A percentile compares a stretch with the other conserved stretches of the same genome.
Conservation (phyloP, 345 rosid species). For the Citrus trifoliata region DNA sequence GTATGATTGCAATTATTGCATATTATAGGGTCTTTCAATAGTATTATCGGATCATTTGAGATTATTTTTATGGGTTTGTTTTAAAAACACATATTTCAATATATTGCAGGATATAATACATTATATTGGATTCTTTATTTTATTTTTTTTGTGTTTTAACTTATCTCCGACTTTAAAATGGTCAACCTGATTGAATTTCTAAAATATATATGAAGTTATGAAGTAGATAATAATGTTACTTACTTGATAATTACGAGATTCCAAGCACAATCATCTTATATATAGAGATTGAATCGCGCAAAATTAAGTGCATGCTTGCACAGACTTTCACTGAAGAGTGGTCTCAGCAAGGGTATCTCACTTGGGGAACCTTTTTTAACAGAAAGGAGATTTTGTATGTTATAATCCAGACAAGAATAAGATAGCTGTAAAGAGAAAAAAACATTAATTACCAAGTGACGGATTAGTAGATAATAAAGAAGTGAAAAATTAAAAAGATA, state of each 20-base stretch:
- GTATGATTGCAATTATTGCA: background rate
- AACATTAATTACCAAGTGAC: constrained; percentile 12
- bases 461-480: background rate
- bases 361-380: background rate
- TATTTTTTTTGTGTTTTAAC: no score
- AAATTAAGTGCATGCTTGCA: background rate
- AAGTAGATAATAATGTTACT: background rate
- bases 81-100: no score
- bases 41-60: background rate
- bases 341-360: background rate
- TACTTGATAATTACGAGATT: background rate
- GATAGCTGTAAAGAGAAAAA: constrained; percentile 24
- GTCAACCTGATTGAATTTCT: no score
- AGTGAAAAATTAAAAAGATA: constrained; percentile 10
- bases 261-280: background rate
- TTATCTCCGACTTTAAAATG: no score
- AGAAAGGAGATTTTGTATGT: constrained; percentile 13
- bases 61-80: no score
- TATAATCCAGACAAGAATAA: constrained; percentile 16
- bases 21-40: background rate
- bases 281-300: background rate
- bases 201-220: no score
- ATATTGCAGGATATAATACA: no score
- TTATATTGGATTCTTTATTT: no score
- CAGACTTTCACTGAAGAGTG: background rate